Evolutionary conservation across 352 stramenopile genomes (phyloP).

Genomic region (Pelagophyceae sp.): DNA sequence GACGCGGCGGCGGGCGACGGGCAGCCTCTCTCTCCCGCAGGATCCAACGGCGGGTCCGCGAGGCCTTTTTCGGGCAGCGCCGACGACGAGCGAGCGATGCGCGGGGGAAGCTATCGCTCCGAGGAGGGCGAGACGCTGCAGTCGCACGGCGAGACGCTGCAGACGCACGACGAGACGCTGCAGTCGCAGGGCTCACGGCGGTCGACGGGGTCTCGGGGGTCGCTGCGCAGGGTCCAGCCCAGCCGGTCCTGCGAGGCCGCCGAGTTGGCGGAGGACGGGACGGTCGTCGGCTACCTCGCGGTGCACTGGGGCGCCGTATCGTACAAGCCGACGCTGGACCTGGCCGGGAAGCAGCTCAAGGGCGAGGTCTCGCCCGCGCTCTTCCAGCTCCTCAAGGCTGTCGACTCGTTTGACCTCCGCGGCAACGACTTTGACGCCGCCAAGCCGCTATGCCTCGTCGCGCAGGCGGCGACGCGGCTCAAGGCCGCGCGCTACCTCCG

Average conservation of each 20-base stretch:
- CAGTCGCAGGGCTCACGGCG: too few relatives aligned
- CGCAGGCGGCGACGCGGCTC: not conserved
- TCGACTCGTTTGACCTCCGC: not conserved
- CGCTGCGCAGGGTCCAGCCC: not conserved
- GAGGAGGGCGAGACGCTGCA: too few relatives aligned
- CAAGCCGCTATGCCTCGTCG: not conserved
- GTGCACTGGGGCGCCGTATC: not conserved
- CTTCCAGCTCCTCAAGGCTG: not conserved
- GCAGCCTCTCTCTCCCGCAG: too few relatives aligned
- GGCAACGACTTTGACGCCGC: not conserved
- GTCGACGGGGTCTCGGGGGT: too few relatives aligned
- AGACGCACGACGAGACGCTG: too few relatives aligned
- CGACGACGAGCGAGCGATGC: too few relatives aligned
- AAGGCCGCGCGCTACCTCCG: not conserved
- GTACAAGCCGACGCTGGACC: not conserved
- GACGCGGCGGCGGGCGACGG: too few relatives aligned
- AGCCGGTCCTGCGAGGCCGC: not conserved
- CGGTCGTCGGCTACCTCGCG: not conserved
- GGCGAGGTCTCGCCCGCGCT: not conserved
- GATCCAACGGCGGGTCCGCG: too few relatives aligned
- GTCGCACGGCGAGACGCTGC: too few relatives aligned
- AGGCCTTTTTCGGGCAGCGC: too few relatives aligned
- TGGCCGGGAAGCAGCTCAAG: not conserved
- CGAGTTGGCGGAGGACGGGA: not conserved
- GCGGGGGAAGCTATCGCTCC: too few relatives aligned